phyloP scores from a whole-genome alignment of 2,329 filamentous ascomycete species.

The Dactylonectria estremocensis region DNA sequence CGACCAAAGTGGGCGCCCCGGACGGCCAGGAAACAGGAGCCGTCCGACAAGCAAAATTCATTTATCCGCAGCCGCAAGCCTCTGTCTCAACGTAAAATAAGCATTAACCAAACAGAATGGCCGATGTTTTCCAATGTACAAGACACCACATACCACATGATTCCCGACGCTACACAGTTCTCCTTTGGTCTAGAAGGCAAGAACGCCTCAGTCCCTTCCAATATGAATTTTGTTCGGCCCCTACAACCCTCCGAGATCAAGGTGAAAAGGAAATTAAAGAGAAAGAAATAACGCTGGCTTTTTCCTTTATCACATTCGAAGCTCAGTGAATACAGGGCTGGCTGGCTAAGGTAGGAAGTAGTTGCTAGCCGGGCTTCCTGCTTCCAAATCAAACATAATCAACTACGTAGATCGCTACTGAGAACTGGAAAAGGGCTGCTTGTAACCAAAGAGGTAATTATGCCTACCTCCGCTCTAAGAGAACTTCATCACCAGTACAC shows the following conservation, averaged over 20 bases:
- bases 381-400: slow-evolving; percentile 5
- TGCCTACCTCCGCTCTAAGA: slow-evolving; percentile 14
- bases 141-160: not conserved
- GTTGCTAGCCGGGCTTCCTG: slow-evolving; percentile 6
- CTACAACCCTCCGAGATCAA: slow-evolving; percentile 9
- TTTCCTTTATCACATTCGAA: slow-evolving; percentile 1
- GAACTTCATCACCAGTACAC: slow-evolving; percentile 15
- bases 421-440: slow-evolving; percentile 9
- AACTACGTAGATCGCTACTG: slow-evolving; percentile 2
- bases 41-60: not conserved
- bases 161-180: slow-evolving; percentile 5
- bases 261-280: slow-evolving; percentile 13
- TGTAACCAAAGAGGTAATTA: slow-evolving; percentile 16
- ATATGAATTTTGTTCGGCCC: slow-evolving; percentile 8
- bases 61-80: not conserved
- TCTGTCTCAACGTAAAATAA: slow-evolving; percentile 1
- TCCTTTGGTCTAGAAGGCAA: slow-evolving; percentile 9
- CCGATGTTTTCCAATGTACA: not conserved
- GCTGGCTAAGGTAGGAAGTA: not conserved
- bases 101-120: slow-evolving; percentile 3
- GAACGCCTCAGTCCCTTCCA: too few species aligned
- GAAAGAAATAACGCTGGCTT: slow-evolving; percentile 5
- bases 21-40: not conserved
- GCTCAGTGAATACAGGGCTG: not conserved
- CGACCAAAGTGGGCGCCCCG: not conserved